These are phyloP conservation scores for Kodamaea kakaduensis DNA, from an alignment of 805 yeast species.

Conservation along the genomic window DNA sequence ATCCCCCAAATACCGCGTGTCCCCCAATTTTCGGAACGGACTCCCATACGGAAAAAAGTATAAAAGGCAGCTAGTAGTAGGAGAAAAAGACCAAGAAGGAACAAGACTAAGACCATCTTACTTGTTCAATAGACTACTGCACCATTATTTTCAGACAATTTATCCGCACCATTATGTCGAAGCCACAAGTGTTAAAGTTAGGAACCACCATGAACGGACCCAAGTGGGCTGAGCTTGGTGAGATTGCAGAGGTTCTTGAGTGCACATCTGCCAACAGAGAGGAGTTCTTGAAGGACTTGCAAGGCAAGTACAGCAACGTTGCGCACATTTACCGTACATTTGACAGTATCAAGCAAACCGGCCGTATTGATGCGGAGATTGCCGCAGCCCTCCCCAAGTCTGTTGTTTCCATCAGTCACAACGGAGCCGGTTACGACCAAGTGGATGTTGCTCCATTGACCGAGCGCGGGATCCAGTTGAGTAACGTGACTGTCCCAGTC, in stretches of 20 bases:
- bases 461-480: slow-evolving; percentile 54
- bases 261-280: slow-evolving; percentile 33
- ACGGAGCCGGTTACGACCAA: slow-evolving; percentile 79
- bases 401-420: slow-evolving; percentile 52
- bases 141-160: neutral
- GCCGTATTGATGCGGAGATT: slow-evolving; percentile 62
- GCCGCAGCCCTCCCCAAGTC: slow-evolving; percentile 50
- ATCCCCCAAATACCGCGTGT: no score
- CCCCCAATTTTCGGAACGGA: no score
- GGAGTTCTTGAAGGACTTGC: slow-evolving; percentile 42
- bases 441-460: slow-evolving; percentile 54
- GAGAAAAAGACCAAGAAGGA: no score
- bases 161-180: slow-evolving; percentile 5
- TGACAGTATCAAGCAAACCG: slow-evolving; percentile 48
- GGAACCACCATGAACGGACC: slow-evolving; percentile 51
- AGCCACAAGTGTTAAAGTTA: slow-evolving; percentile 43
- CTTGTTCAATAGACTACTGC: no score
- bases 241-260: slow-evolving; percentile 37
- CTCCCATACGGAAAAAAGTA: no score
- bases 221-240: slow-evolving; percentile 58
- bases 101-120: no score
- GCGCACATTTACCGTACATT: slow-evolving; percentile 51
- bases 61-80: no score
- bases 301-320: slow-evolving; percentile 42
- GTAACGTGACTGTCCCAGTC: slow-evolving; percentile 64